Conservation (phyloP, 345 rosid genomes). For the Camelina hispida region DNA sequence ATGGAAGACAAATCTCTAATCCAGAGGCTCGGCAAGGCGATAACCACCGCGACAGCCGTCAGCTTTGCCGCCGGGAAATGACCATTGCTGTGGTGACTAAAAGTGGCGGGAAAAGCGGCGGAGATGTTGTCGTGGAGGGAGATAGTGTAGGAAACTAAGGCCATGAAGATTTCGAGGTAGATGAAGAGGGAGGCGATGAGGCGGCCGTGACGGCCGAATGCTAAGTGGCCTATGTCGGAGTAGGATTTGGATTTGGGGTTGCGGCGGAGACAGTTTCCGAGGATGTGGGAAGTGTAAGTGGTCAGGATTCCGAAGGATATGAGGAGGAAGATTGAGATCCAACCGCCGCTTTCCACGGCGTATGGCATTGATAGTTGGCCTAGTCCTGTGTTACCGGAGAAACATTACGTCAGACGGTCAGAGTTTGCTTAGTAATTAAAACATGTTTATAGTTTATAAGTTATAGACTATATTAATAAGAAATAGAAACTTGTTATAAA, state of each 20-base stretch:
- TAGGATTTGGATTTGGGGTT: constrained; percentile 68
- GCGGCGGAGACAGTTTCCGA: constrained; percentile 69
- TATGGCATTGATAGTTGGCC: constrained; percentile 82
- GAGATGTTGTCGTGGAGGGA: constrained; percentile 76
- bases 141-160: constrained; percentile 80
- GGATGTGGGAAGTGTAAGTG: constrained; percentile 65
- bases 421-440: background rate
- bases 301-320: constrained; percentile 57
- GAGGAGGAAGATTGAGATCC: constrained; percentile 67
- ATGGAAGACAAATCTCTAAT: constrained; percentile 69
- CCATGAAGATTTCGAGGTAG: constrained; percentile 77
- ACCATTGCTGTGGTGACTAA: constrained; percentile 29
- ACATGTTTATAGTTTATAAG: background rate
- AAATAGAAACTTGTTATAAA: background rate
- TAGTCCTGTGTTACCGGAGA: constrained; percentile 53
- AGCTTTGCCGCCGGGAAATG: constrained; percentile 55
- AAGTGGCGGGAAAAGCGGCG: constrained; percentile 52
- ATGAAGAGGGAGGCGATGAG: constrained; percentile 55
- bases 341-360: constrained; percentile 73
- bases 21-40: constrained; percentile 82
- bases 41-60: constrained; percentile 56
- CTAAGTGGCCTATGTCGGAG: constrained; percentile 64
- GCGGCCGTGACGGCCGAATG: constrained; percentile 62
- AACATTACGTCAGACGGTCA: constrained; percentile 15
- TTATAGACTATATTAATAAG: background rate